Evolutionary conservation across 192 early-diverging fungal genomes (phyloP).

Genomic region (Gigaspora rosea): DNA sequence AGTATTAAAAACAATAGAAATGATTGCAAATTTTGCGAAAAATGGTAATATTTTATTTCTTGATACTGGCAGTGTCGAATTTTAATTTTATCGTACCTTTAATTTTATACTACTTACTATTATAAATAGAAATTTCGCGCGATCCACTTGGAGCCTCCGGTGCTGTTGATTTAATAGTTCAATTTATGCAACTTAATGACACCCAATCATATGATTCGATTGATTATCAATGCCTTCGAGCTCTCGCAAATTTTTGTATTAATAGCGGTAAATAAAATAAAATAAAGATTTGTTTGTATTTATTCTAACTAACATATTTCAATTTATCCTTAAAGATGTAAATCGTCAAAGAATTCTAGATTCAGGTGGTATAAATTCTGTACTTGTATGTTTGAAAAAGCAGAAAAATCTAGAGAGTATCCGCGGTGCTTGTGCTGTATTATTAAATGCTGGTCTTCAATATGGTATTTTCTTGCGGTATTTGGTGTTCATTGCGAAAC

Average conservation of each 20-base stretch:
- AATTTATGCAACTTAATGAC: slow-evolving; percentile 36
- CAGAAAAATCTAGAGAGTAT: slow-evolving; percentile 39
- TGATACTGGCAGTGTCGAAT: neutral
- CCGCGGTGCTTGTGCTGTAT: slow-evolving; percentile 48
- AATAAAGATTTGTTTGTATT: neutral
- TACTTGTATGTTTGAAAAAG: slow-evolving; percentile 35
- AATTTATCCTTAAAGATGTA: slow-evolving; percentile 38
- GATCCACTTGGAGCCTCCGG: slow-evolving; percentile 48
- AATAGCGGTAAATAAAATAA: slow-evolving; percentile 49
- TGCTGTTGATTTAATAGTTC: slow-evolving; percentile 42
- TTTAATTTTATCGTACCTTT: neutral
- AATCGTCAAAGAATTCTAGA: slow-evolving; percentile 49
- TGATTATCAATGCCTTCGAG: slow-evolving; percentile 51
- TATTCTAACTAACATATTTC: slow-evolving; percentile 1
- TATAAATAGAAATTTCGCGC: slow-evolving; percentile 35
- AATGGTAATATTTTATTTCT: neutral
- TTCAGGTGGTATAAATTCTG: slow-evolving; percentile 37
- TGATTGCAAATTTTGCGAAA: neutral
- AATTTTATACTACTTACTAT: neutral
- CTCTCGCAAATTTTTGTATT: slow-evolving; percentile 56
- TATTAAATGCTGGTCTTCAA: slow-evolving; percentile 53
- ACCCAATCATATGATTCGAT: slow-evolving; percentile 30
- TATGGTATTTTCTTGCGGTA: slow-evolving; percentile 42
- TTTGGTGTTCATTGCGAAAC: neutral
- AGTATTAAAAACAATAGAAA: neutral